Percentiles rank a stretch among this genome's conserved stretches.
phyloP scores from a whole-genome alignment of 2,329 filamentous ascomycete species.

The Colletotrichum neosansevieriae region DNA sequence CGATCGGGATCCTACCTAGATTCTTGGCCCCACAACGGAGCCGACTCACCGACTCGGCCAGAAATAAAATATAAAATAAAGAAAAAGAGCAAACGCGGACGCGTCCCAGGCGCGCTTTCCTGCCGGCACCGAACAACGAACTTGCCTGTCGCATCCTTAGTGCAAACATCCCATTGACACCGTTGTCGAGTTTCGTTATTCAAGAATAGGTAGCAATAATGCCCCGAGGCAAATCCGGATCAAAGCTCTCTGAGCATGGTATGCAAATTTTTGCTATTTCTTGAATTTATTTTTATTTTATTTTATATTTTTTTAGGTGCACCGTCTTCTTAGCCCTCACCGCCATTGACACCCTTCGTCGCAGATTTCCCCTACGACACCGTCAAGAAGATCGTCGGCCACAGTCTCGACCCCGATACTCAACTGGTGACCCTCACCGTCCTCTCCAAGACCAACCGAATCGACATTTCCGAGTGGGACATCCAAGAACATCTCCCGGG shows the following conservation, averaged over 20 bases:
- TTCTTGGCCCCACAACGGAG: not conserved
- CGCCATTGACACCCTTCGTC: not conserved
- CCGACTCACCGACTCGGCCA: not conserved
- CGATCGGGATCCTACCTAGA: too few relatives aligned
- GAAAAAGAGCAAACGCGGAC: conserved; percentile 18
- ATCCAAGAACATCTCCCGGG: conserved; percentile 28
- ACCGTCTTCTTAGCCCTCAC: not conserved
- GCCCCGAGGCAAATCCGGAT: conserved; percentile 18
- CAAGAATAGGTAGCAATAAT: conserved; percentile 3
- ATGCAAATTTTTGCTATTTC: not conserved
- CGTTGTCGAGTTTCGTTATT: not conserved
- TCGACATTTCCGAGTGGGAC: conserved; percentile 34
- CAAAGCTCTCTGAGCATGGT: conserved; percentile 30
- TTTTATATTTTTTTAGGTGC: not conserved
- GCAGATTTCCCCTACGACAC: conserved; percentile 31
- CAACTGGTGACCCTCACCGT: conserved; percentile 32
- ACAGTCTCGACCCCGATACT: conserved; percentile 24
- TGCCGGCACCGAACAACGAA: not conserved
- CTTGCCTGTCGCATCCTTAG: not conserved
- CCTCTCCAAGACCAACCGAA: conserved; percentile 8
- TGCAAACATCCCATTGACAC: not conserved
- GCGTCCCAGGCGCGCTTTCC: conserved; percentile 21
- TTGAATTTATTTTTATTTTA: too few relatives aligned
- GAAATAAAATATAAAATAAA: conserved; percentile 18
- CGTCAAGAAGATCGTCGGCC: conserved; percentile 27